Base-by-base conservation (phyloP, 257 asterid species). In the Nicotiana otophora region DNA sequence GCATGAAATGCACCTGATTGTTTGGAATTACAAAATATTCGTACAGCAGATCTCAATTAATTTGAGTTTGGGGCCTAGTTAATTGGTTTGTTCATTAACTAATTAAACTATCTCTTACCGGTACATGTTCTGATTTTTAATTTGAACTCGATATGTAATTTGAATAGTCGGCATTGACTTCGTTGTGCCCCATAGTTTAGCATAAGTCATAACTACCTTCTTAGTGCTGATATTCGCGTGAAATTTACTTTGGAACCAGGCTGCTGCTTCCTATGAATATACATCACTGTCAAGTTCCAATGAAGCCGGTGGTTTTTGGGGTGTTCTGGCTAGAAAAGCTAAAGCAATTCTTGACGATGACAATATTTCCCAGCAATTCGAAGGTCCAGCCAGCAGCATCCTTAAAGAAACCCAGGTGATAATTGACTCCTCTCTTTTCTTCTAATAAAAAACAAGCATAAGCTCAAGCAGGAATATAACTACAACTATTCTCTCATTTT, bases 281-380 rank as follows among this genome's bases (percentile, higher is more conserved):
- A 87, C 96, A 10, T 85, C 93, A 31, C 88, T 87, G 90, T 91
- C 79, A 78, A 88, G 89, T 68, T 87, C 96, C 33, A 92, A 88
- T 65, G 95, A 91, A 85, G 87, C 83, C 3, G 97, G 97, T 28
- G 91, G 95, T 66, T 93, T 96, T 62, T 94, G 98, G 99, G 98
- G 98, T 11, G 97, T 93, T 86, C 90, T 94, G 4, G 98, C 98
- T 16, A 91, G 94, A 88, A 94, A 96, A 85, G 98, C 98, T 46
- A 94, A 94, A 84, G 65, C 90, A 20, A 85, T 89, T 77, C 83
- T 89, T 10, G 91, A 89, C 0, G 88, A 89, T 53, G 89, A 88
- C 31, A 55, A 77, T 42, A 33, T 60, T 28, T 28, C 86, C 31
- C 33, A 66, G 34, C 80, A 83, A 36, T 74, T 33, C 0, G 62